phyloP scores from a whole-genome alignment of 306 rosid species.

The Crataegus laevigata region DNA sequence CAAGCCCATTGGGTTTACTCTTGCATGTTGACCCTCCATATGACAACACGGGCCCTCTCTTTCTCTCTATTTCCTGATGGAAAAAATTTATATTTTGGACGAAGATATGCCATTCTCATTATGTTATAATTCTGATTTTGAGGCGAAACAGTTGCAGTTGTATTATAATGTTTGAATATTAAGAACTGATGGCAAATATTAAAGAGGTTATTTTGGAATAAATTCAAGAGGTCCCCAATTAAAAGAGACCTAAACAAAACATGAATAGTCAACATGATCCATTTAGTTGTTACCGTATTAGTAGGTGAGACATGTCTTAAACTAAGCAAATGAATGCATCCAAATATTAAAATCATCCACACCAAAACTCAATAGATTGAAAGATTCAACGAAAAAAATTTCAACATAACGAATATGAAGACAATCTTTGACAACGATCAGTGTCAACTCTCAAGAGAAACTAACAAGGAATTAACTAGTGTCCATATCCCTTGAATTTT shows the following conservation, averaged over 20 bases:
- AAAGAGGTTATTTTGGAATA: too few relatives aligned
- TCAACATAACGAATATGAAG: neutral
- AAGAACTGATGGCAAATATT: too few relatives aligned
- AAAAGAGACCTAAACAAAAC: too few relatives aligned
- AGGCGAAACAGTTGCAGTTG: too few relatives aligned
- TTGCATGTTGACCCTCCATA: constrained; percentile 34
- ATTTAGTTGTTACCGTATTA: neutral
- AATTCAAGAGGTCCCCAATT: neutral
- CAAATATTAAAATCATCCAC: neutral
- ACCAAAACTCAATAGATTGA: neutral
- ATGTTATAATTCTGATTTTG: neutral
- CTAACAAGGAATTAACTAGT: too few relatives aligned
- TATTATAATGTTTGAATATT: too few relatives aligned
- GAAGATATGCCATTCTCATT: neutral
- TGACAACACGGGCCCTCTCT: constrained; percentile 44
- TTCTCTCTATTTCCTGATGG: neutral
- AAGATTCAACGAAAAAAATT: neutral
- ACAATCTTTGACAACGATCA: neutral
- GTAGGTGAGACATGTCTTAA: neutral
- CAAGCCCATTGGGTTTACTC: constrained; percentile 38
- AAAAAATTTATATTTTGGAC: neutral
- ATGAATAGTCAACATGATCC: neutral
- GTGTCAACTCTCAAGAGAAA: neutral
- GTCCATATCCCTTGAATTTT: neutral
- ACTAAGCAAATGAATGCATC: neutral